Evolutionary conservation across 108 stramenopile species (phyloP).

Genomic region (Cyclotella atomus): DNA sequence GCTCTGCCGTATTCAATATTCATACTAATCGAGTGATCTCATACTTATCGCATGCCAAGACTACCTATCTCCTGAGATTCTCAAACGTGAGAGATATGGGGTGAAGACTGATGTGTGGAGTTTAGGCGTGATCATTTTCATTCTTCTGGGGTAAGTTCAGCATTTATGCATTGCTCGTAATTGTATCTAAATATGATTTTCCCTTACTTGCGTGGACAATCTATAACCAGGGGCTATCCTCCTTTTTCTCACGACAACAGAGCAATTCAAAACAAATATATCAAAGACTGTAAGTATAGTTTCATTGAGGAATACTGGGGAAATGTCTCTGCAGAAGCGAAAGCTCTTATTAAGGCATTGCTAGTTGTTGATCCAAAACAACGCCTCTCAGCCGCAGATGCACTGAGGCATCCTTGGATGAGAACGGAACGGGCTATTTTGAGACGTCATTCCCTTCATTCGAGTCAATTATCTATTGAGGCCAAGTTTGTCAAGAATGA

Average conservation of each 20-base stretch:
- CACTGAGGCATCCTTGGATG: slow-evolving; percentile 58
- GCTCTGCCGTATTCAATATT: too few relatives aligned
- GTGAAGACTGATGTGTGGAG: slow-evolving; percentile 64
- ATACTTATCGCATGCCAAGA: not conserved
- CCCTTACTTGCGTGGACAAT: too few relatives aligned
- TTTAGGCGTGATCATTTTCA: slow-evolving; percentile 90
- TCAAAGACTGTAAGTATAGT: slow-evolving; percentile 59
- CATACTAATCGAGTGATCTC: not conserved
- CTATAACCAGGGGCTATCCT: too few relatives aligned
- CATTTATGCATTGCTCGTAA: too few relatives aligned
- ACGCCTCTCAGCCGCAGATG: slow-evolving; percentile 54
- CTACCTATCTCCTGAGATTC: slow-evolving; percentile 40
- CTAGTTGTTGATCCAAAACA: slow-evolving; percentile 67
- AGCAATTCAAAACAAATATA: slow-evolving; percentile 46
- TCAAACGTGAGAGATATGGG: slow-evolving; percentile 11
- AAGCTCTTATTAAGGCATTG: slow-evolving; percentile 64
- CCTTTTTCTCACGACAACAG: slow-evolving; percentile 80
- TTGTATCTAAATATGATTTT: too few relatives aligned
- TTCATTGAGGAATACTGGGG: slow-evolving; percentile 75
- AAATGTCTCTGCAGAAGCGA: slow-evolving; percentile 55
- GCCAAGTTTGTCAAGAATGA: slow-evolving; percentile 12
- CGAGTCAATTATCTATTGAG: slow-evolving; percentile 26
- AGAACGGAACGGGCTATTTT: slow-evolving; percentile 9
- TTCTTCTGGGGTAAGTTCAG: slow-evolving; percentile 67
- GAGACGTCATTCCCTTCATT: slow-evolving; percentile 14